These are phyloP conservation scores for Claviceps fusiformis DNA, from an alignment of 2,329 filamentous ascomycete genomes.

Conservation along the genomic window DNA sequence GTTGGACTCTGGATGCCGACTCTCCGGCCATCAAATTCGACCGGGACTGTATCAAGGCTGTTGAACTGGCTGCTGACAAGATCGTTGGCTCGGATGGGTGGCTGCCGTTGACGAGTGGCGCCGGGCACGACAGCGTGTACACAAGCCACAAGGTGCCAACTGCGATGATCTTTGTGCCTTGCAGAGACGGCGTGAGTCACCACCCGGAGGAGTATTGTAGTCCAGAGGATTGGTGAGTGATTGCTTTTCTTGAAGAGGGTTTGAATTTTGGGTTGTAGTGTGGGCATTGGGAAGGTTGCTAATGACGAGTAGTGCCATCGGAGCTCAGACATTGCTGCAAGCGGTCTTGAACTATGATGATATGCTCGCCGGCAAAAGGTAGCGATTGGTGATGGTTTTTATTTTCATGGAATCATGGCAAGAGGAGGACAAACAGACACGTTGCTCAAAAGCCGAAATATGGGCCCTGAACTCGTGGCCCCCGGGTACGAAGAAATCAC, in stretches of 20 bases:
- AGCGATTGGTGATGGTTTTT: not conserved
- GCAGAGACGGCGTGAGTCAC: slow-evolving; percentile 23
- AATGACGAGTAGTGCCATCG: slow-evolving; percentile 9
- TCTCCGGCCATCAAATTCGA: slow-evolving; percentile 50
- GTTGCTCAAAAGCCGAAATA: not conserved
- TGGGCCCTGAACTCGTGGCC: too few relatives aligned
- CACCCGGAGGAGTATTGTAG: slow-evolving; percentile 22
- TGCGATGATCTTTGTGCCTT: slow-evolving; percentile 26
- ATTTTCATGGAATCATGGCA: not conserved
- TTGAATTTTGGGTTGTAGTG: not conserved
- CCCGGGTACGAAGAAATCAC: not conserved
- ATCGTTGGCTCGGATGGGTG: slow-evolving; percentile 33
- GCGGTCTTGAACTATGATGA: slow-evolving; percentile 12
- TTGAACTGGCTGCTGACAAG: slow-evolving; percentile 41
- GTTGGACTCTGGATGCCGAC: slow-evolving; percentile 48
- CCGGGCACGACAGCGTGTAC: slow-evolving; percentile 25
- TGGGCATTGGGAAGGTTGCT: not conserved
- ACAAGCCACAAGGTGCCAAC: slow-evolving; percentile 20
- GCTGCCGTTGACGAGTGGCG: slow-evolving; percentile 22
- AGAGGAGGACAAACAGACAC: not conserved
- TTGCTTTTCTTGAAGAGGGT: not conserved
- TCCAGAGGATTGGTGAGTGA: slow-evolving; percentile 19
- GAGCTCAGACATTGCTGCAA: slow-evolving; percentile 16
- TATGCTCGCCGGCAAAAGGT: not conserved
- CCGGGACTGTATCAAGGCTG: slow-evolving; percentile 49